Base-by-base conservation (phyloP, 2,329 filamentous ascomycete genomes). In the Botryotinia calthae region DNA sequence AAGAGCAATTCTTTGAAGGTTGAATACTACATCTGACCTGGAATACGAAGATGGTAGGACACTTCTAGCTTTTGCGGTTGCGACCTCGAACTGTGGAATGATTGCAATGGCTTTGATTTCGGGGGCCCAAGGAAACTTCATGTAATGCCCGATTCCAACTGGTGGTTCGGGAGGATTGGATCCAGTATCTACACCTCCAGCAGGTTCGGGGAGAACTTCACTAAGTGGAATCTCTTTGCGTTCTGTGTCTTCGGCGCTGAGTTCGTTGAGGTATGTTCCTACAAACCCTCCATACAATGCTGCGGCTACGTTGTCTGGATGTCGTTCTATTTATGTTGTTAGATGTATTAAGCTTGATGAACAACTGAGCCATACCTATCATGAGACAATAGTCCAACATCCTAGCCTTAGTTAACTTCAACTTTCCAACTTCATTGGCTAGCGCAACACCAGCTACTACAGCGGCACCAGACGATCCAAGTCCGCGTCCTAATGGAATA, bases 31-130 rank as follows among this genome's bases (percentile, higher is more conserved):
- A 82, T 98, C 95, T 72, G 89, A 88, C 75, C 94, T 88, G 28
- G 90, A 87, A 81, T 98, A 99, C 72, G 88, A 85, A 62, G 89
- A 88, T 3, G 96, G 96, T 48, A 99, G 85, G 31, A 97, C 95
- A 73, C 90, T 90, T 79, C 96, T 90, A 8, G 96, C 95, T 80
- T 94, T 93, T 74, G 95, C 94, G 1, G 96, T 99, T n/a, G 94
- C 89, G 44, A 98, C 95, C 82, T 97, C 93, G 80, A 98, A 99
- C 78, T 97, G 89, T 14, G 96, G 96, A 75, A 99, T 97, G 79
- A 99, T 95, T 77, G 95, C 94, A 76, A 99, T 91, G 75, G 95
- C 95, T 86, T 98, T 98, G 86, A 99, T 97, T 82, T 97, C 93
- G 76, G 91, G 89, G 73, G 94, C 92, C 95, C 95, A 98, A 59